Evolutionary conservation across 768 basidiomycete species (phyloP), one percentile per base, ranked within the genome.

Genomic region (Leccinum disarticulatum): DNA sequence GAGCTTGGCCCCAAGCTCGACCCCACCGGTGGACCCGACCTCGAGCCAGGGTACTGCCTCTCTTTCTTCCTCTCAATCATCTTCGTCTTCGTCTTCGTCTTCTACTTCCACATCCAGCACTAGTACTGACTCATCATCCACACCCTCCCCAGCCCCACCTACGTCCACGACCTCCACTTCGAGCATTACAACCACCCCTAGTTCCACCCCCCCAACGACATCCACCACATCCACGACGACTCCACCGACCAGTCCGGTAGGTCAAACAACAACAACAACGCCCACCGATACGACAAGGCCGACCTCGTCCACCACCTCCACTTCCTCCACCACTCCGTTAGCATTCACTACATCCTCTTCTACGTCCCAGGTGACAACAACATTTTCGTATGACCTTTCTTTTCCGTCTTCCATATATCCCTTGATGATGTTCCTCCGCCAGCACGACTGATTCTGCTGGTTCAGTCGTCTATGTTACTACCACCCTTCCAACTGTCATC

Each of bases 361-460:
- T 52, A 69, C 69, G 1, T 60, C 71, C 36, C 54, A 65, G 43
- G 57, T 65, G 7, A 47, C 55, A 2, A 68, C 64, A 6, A 70
- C 62, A 17, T 6, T 33, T 9, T 2, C 27, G 72, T 74, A 50
- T 13, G 73, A 61, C 25, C n/a, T 30, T 36, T 25, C 5, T n/a
- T 25, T 14, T 27, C 25, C n/a, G 0, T 22, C 2, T 22, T 7
- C 4, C 1, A 8, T 53, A 7, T 11, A 17, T 1, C 52, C 6
- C 25, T 38, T 60, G 31, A 62, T 22, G 31, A 4, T 17, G 3
- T 22, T 2, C 41, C 41, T 7, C 10, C 15, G 2, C 43, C 25
- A 74, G 73, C 25, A 60, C 71, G 22, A 73, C 73, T 1, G 13
- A 70, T 51, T 0, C 69, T 0, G 53, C 13, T 3, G 72, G 72